These are phyloP conservation scores for Dorcoceras hygrometricum DNA, from an alignment of 257 asterid genomes.

Conservation along the genomic window DNA sequence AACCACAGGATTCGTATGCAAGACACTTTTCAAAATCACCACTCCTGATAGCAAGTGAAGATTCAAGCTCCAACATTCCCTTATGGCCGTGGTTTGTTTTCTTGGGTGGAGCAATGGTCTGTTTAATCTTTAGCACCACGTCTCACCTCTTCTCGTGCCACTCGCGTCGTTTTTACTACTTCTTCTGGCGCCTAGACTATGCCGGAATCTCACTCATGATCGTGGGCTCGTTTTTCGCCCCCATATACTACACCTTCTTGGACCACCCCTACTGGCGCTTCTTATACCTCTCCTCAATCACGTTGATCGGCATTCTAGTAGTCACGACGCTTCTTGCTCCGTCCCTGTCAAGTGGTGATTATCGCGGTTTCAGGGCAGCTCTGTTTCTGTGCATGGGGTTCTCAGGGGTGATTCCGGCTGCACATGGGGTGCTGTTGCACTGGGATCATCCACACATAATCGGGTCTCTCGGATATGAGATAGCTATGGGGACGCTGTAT, in stretches of 20 bases:
- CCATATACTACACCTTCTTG: slow-evolving; percentile 68
- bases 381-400: slow-evolving; percentile 84
- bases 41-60: slow-evolving; percentile 26
- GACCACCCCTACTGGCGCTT: slow-evolving; percentile 56
- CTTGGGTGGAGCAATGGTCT: slow-evolving; percentile 80
- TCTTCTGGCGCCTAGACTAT: slow-evolving; percentile 96
- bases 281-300: slow-evolving; percentile 60
- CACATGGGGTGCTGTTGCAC: slow-evolving; percentile 60
- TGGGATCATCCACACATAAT: slow-evolving; percentile 49
- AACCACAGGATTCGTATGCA: slow-evolving; percentile 49
- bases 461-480: slow-evolving; percentile 65
- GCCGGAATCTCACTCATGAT: slow-evolving; percentile 87
- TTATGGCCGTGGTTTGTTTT: slow-evolving; percentile 93
- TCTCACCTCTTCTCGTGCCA: slow-evolving; percentile 93
- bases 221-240: slow-evolving; percentile 77
- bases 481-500: slow-evolving; percentile 66
- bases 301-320: slow-evolving; percentile 51
- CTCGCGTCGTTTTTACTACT: slow-evolving; percentile 59
- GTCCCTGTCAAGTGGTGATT: slow-evolving; percentile 48
- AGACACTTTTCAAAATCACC: slow-evolving; percentile 41
- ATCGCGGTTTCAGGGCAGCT: slow-evolving; percentile 64
- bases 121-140: slow-evolving; percentile 65
- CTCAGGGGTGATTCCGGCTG: slow-evolving; percentile 81
- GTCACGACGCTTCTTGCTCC: slow-evolving; percentile 71
- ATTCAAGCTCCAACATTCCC: slow-evolving; percentile 40